Base-by-base conservation (phyloP, 1,139 yeast genomes). In the Saccharomycopsis hybrid region DNA sequence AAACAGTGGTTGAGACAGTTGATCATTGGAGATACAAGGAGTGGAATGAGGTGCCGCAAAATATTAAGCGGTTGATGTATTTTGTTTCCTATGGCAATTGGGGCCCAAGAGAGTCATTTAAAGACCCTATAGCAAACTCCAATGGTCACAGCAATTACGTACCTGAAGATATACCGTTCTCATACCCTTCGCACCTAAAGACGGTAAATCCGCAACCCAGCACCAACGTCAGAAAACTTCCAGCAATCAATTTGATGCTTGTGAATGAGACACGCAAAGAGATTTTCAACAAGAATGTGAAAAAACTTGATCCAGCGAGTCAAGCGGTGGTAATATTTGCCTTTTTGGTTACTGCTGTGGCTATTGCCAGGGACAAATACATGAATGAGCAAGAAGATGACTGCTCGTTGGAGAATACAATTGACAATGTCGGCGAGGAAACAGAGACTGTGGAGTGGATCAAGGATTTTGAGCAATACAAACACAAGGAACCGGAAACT, bases 81-180 rank as follows among this genome's bases (percentile, higher is more conserved):
- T 80, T 71, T 64, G 73, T 80, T 43, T 73, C 80, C 0, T 81
- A 79, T 61, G 86, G 85, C 2, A 69, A 80, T 54, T 78, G 83
- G 76, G 87, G 85, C 0, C 77, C 74, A 1, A 69, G 87, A 54
- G 83, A 78, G 50, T 74, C 77, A 13, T 77, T 80, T 54, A 60
- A 63, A 8, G 65, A 66, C 43, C 70, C 71, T 51, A 67, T 82
- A 69, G 64, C 68, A 1, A 57, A 59, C 44, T 68, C 64, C 27
- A 66, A 70, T 8, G 29, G 11, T 8, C 9, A n/a, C 24, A 25
- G 11, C 18, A 18, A 37, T 25, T 44, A 50, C 31, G 32, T 50
- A 1, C 63, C 65, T 1, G 59, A 61, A 43, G 87, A 81, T 61
- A 65, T 80, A 47, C 85, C 85, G 2, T 81, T 80, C 57, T 60